Evolutionary conservation across 352 stramenopile genomes (phyloP).

Genomic region (Globisporangium uncinulatum): DNA sequence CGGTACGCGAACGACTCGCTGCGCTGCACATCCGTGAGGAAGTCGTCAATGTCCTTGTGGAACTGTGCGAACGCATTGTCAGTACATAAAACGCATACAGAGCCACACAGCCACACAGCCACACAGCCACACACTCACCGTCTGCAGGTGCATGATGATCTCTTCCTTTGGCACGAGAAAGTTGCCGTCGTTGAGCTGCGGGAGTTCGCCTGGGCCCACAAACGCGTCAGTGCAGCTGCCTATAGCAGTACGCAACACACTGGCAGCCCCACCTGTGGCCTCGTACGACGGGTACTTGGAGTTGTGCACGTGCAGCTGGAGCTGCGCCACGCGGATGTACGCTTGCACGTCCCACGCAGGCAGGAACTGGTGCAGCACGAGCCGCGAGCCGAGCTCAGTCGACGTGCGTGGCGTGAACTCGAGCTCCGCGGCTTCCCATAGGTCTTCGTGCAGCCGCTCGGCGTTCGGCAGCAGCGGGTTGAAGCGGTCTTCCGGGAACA

Average conservation of each 20-base stretch:
- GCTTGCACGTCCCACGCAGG: conserved; percentile 81
- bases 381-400: conserved; percentile 52
- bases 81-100: not conserved
- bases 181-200: conserved; percentile 82
- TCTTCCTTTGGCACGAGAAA: conserved; percentile 80
- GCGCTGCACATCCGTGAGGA: conserved; percentile 60
- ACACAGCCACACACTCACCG: conserved; percentile 21
- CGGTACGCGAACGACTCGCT: conserved; percentile 82
- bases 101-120: not conserved
- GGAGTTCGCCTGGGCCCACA: conserved; percentile 46
- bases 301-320: conserved; percentile 82
- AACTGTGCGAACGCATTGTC: conserved; percentile 32
- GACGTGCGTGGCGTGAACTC: conserved; percentile 64
- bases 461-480: conserved; percentile 66
- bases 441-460: conserved; percentile 63
- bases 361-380: conserved; percentile 82
- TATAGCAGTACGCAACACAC: not conserved
- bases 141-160: conserved; percentile 86
- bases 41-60: conserved; percentile 73
- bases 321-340: conserved; percentile 72
- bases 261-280: conserved; percentile 41
- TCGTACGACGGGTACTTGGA: conserved; percentile 79
- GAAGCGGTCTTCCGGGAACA: conserved; percentile 82
- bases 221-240: not conserved
- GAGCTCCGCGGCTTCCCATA: conserved; percentile 40